Evolutionary conservation across 306 rosid species (phyloP), one percentile per base, ranked within the genome.

Genomic region (Lathyrus sativus): DNA sequence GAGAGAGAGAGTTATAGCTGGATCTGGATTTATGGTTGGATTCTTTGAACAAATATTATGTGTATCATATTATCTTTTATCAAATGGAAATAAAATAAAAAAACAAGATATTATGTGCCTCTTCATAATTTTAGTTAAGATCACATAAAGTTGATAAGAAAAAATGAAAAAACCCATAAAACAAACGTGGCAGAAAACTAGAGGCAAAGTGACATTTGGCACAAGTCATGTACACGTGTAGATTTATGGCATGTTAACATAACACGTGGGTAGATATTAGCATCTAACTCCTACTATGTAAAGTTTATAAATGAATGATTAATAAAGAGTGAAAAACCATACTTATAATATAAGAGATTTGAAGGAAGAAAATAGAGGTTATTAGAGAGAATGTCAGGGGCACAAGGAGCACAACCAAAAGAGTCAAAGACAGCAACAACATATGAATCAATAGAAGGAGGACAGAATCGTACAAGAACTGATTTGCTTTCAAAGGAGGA

Each of bases 381-480:
- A 22, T 1, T 11, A 12, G 17, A 3, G 11, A 35, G 9, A 7
- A 15, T 88, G 97, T 91, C 95, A 7, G 96, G 96, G 54, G 95
- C 91, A 79, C 96, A 91, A 62, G 97, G 95, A 67, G 81, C 96
- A 62, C 84, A 84, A 61, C 89, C 91, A 51, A 82, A 82, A 66
- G 90, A 71, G 44, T 63, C 88, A 58, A 74, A 65, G 53, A 84
- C 91, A 66, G 90, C 96, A 49, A 89, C 95, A 1, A 78, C 81
- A 6, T 91, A 89, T 58, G 81, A 85, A 68, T 89, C 90, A 12
- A 68, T 78, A 29, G 72, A 56, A 17, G 97, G 91, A 63, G 95
- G 96, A 39, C 83, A 82, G 78, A 89, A 91, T 45, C 75, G 78
- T 3, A 91, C 91, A 1, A 84, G 77, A 78, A 82, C 84, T 4